Base-by-base conservation (phyloP, 2,329 filamentous ascomycete species). In the Exophiala alcalophila region DNA sequence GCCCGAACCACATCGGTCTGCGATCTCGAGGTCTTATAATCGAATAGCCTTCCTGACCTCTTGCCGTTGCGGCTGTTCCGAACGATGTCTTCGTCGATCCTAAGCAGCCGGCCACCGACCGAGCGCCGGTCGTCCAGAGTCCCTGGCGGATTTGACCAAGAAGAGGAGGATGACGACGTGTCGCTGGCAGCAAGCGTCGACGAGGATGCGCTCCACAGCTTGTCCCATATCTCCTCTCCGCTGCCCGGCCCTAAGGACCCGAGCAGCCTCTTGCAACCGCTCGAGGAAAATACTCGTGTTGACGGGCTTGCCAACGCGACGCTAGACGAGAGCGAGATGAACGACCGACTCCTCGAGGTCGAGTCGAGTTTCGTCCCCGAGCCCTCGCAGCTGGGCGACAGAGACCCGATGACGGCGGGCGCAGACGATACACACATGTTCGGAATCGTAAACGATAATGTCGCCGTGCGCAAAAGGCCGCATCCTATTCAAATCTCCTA, bases 291-390 rank as follows among this genome's bases (percentile, higher is more conserved):
- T 16, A 49, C 42, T 15, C 39, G 44, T 33, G 18, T 40, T 15
- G 44, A 40, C 7, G 23, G 44, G n/a, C 39, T 25, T 33, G 40
- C 43, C 3, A 64, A 47, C 57, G 63, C 65, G 1, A 56, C 67
- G 19, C 57, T 80, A 24, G 70, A 78, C 53, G 77, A 81, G 59
- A 66, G 65, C 38, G 77, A 79, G 55, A 80, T 81, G 74, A 71
- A 72, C 52, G 68, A 71, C 44, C 74, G 74, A 50, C 59, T 82
- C 50, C 72, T 77, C 68, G 78, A 82, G 52, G 70, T 81, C 41
- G 78, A 81, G 58, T 81, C 78, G 3, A 81, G 77, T 56, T 81
- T 82, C 53, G 49, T 81, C 30, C 78, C 77, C 0, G 77, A 80
- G 31, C 65, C 69, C 2, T 73, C 73, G 2, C 64, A 65, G 2